Base-by-base conservation (phyloP, 2,329 filamentous ascomycete genomes). In the Aspergillus pseudoterreus region DNA sequence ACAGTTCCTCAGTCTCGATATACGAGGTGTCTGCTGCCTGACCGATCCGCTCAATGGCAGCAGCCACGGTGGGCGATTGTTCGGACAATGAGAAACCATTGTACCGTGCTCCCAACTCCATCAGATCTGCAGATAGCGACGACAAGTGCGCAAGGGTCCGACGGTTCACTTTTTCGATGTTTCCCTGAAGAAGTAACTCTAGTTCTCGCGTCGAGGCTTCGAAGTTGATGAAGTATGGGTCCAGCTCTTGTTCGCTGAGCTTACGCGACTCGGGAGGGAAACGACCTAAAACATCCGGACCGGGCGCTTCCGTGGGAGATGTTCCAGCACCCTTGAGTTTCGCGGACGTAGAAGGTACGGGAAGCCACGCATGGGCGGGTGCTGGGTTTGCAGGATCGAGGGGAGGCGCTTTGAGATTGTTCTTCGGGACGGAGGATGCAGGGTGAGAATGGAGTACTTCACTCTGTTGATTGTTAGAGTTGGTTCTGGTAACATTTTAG, bases 61-160 rank as follows among this genome's bases (percentile, higher is more conserved):
- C 86, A 9, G 92, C 90, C 6, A 99, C 84, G 3, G 90, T 90
- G 11, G 88, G 86, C 0, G 90, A 92, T 60, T 91, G 88, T 69
- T 99, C 94, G 0, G 92, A 96, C 1, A 99, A 79, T 0, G 95
- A 95, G 71, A 99, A 99, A 1, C 89, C 94, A 64, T 99, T 99
- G 71, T 94, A 97, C 55, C 91, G 83, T n/a, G 92, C 94, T 6
- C 94, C 94, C 8, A 99, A 79, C 66, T 99, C 94, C 60, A 91
- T 90, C 54, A 97, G 80, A 67, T 99, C 94, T 4, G 90, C 82
- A 2, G 90, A 90, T 45, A 96, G 77, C 4, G 87, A 85, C 12
- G 89, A 89, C 9, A 97, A 73, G 64, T 99, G 94, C 54, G 85
- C 89, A 6, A 99, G 76, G 5, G 92, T 91, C 33, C 94, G 83